Percentiles rank a stretch among this genome's conserved stretches.
Conservation (phyloP, 2,329 filamentous ascomycete species). For the Colletotrichum lupini region DNA sequence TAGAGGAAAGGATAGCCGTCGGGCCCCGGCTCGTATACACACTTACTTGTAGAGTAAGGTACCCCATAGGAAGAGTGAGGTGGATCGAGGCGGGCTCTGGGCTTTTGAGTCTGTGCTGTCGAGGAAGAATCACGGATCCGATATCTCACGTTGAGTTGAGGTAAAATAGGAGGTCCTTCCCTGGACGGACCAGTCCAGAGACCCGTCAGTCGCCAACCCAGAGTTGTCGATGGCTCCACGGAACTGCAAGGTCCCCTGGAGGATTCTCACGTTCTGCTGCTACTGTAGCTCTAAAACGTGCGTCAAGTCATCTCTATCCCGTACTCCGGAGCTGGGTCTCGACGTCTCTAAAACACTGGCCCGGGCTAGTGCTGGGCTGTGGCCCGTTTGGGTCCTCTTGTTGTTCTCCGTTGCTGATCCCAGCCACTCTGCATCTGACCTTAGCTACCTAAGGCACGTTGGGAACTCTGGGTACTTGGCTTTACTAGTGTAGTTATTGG, state of each 20-base stretch:
- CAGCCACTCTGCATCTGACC: background rate
- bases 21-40: background rate
- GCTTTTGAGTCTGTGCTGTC: background rate
- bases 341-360: conserved; percentile 33
- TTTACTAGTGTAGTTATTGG: background rate
- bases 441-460: background rate
- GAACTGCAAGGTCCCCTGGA: conserved; percentile 20
- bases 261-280: conserved; percentile 11
- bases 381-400: conserved; percentile 1
- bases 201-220: conserved; percentile 5
- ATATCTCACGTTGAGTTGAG: background rate
- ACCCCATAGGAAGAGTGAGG: too few relatives aligned
- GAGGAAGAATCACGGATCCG: background rate
- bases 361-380: conserved; percentile 27
- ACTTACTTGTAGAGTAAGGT: too few relatives aligned
- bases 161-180: conserved; percentile 22
- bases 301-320: conserved; percentile 31
- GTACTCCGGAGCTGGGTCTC: conserved; percentile 23
- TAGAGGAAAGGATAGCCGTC: background rate
- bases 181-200: conserved; percentile 1
- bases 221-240: conserved; percentile 13
- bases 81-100: background rate
- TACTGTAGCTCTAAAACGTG: conserved; percentile 29
- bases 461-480: background rate
- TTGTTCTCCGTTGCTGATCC: background rate